Conservation (phyloP, 306 rosid genomes). For the Rubus idaeus region DNA sequence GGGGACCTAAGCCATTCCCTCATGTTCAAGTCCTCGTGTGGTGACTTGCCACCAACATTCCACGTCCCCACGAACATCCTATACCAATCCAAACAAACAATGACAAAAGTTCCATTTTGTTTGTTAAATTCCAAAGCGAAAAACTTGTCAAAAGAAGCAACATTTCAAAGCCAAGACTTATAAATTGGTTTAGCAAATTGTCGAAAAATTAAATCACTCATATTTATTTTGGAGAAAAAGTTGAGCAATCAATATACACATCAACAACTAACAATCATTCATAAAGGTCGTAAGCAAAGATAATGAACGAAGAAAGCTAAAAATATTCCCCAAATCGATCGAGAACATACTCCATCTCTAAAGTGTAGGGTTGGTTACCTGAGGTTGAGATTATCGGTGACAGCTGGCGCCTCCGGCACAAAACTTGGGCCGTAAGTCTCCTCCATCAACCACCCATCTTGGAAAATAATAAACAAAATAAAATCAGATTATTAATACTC, state of each 20-base stretch:
- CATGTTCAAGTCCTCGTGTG: conserved; percentile 53
- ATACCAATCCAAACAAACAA: not conserved
- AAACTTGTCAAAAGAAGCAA: not conserved
- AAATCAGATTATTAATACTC: not conserved
- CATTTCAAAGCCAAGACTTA: not conserved
- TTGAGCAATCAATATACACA: not conserved
- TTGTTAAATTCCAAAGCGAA: not conserved
- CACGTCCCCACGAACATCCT: conserved; percentile 95
- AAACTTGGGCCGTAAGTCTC: conserved; percentile 18
- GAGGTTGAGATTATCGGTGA: conserved; percentile 30
- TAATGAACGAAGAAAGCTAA: not conserved
- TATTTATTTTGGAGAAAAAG: not conserved
- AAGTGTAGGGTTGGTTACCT: conserved; percentile 35
- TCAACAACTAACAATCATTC: not conserved
- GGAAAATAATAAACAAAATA: not conserved
- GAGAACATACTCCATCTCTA: not conserved
- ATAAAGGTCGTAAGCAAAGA: not conserved
- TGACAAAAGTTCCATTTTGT: not conserved
- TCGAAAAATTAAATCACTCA: too few relatives aligned
- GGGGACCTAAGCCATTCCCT: conserved; percentile 74
- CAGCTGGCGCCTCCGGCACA: conserved; percentile 26
- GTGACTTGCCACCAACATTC: conserved; percentile 97
- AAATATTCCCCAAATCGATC: not conserved
- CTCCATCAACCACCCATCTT: conserved; percentile 50
- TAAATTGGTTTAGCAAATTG: too few relatives aligned